Evolutionary conservation across 371 early-diverging fungal species (phyloP).

Genomic region (Batkoa obscura): DNA sequence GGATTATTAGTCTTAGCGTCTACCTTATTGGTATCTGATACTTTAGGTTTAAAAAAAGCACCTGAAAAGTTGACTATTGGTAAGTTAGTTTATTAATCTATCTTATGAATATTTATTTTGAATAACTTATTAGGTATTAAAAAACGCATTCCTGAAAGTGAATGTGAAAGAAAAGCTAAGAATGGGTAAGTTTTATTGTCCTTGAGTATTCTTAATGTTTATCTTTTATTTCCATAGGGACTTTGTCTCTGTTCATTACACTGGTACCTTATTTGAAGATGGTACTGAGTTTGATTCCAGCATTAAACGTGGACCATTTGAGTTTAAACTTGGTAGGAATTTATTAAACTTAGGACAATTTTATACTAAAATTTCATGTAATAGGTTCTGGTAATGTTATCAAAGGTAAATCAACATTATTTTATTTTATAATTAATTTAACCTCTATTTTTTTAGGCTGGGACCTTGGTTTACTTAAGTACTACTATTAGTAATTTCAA

Average conservation of each 20-base stretch:
- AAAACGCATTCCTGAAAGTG: constrained; percentile 20
- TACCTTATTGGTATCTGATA: too few species aligned
- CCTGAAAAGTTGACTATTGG: constrained; percentile 37
- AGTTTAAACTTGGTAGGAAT: constrained; percentile 39
- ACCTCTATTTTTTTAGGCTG: constrained; percentile 22
- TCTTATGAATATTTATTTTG: constrained; percentile 1
- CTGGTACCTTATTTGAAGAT: constrained; percentile 42
- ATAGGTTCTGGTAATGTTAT: constrained; percentile 31
- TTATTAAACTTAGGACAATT: too few species aligned
- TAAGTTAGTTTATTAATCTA: constrained; percentile 7
- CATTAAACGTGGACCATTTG: constrained; percentile 47
- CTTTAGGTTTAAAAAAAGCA: constrained; percentile 20
- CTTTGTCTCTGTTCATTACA: constrained; percentile 59
- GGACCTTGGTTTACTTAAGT: constrained; percentile 60
- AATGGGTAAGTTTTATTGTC: constrained; percentile 19
- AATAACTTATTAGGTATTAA: constrained; percentile 20
- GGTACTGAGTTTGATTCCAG: constrained; percentile 64
- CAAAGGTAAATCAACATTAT: constrained; percentile 15
- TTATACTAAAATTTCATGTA: not conserved
- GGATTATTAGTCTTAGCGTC: too few species aligned
- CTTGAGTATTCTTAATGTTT: not conserved
- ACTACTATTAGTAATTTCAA: constrained; percentile 4
- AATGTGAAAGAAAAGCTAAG: constrained; percentile 20
- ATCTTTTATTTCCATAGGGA: constrained; percentile 19
- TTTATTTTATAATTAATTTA: not conserved